These are phyloP conservation scores for Cystobasidium ongulense DNA, from an alignment of 768 basidiomycete species.

Conservation along the genomic window DNA sequence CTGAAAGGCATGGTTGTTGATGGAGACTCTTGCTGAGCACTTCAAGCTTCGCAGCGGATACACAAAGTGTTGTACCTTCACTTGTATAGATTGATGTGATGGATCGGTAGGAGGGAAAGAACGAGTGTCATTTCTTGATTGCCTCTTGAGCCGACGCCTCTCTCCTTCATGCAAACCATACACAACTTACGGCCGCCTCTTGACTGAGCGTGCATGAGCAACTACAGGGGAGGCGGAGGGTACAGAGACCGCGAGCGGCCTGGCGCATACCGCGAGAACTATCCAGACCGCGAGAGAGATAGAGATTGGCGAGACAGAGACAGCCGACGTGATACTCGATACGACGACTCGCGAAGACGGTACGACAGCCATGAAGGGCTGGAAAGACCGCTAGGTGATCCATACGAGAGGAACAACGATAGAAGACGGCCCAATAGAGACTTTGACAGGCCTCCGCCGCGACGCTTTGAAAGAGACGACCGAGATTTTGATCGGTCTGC, in stretches of 20 bases:
- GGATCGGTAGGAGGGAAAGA: neutral
- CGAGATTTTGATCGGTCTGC: neutral
- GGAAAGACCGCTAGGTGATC: constrained; percentile 14
- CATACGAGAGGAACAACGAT: neutral
- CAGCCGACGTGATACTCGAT: neutral
- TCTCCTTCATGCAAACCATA: neutral
- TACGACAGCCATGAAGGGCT: constrained; percentile 17
- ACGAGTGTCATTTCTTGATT: neutral
- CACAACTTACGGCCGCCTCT: neutral
- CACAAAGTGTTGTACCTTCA: too few species aligned
- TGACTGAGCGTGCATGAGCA: neutral
- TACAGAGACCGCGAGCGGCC: constrained; percentile 16
- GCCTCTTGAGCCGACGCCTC: neutral
- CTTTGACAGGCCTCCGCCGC: constrained; percentile 10
- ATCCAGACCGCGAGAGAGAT: constrained; percentile 2
- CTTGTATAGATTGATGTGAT: too few species aligned
- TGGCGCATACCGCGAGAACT: neutral
- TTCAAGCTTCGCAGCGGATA: too few species aligned
- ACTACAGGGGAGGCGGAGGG: neutral
- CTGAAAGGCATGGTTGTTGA: neutral
- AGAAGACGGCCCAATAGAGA: constrained; percentile 13
- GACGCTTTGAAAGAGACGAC: neutral
- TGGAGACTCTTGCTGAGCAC: neutral
- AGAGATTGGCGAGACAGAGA: constrained; percentile 19
- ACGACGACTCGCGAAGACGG: neutral